phyloP scores from a whole-genome alignment of 2,329 filamentous ascomycete species.

The Apiospora kogelbergensis region DNA sequence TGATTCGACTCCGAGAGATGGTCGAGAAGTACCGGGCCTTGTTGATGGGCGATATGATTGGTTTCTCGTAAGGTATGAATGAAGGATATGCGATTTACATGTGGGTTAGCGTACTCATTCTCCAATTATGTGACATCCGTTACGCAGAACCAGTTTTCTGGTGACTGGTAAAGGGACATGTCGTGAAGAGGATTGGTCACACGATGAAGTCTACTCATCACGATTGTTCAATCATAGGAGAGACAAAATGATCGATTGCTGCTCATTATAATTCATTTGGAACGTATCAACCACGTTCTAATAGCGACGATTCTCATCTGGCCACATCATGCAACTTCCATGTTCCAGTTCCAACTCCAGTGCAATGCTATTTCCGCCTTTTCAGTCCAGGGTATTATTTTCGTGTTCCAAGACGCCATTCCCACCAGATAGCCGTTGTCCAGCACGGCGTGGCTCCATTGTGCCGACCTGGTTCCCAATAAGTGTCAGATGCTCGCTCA shows the following conservation, averaged over 20 bases:
- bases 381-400: not conserved
- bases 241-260: not conserved
- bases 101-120: not conserved
- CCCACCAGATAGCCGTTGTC: constrained; percentile 13
- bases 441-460: constrained; percentile 33
- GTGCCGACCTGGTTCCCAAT: constrained; percentile 45
- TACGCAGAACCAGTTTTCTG: not conserved
- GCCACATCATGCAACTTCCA: not conserved
- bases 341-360: not conserved
- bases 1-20: constrained; percentile 77
- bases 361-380: not conserved
- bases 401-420: not conserved
- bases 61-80: constrained; percentile 25
- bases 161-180: not conserved
- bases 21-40: constrained; percentile 78
- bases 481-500: constrained; percentile 48
- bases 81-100: not conserved
- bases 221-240: not conserved
- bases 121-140: not conserved
- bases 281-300: not conserved
- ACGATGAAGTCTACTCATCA: not conserved
- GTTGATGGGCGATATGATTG: constrained; percentile 69
- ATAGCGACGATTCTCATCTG: not conserved
- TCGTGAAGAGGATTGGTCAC: not conserved
- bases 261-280: not conserved